These are phyloP conservation scores for Saraca asoca DNA, from an alignment of 331 rosid genomes.

Conservation along the genomic window DNA sequence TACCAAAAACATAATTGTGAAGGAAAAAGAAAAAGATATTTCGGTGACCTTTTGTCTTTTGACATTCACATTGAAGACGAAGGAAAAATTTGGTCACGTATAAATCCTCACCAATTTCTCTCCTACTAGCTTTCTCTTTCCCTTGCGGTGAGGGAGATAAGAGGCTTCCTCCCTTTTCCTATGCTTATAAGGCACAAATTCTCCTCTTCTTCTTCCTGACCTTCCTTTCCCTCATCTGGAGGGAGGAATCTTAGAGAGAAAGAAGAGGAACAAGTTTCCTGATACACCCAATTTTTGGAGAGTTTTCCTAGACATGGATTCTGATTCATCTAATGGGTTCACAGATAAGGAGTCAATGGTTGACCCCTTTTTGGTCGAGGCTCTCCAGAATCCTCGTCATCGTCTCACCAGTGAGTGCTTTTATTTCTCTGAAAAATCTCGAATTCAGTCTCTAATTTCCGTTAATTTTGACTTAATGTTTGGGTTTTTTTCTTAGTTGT, in stretches of 20 bases:
- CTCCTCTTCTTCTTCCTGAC: constrained; percentile 22
- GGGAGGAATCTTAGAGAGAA: constrained; percentile 17
- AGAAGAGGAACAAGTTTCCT: constrained; percentile 30
- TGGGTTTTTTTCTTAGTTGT: background rate
- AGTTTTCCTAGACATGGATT: constrained; percentile 52
- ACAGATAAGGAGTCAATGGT: constrained; percentile 68
- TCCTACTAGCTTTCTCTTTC: background rate
- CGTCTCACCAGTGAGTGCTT: constrained; percentile 71
- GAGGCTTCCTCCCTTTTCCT: constrained; percentile 19
- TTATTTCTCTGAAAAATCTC: background rate
- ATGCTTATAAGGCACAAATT: constrained; percentile 34
- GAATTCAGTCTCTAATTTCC: constrained; percentile 1
- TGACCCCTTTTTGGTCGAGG: constrained; percentile 92
- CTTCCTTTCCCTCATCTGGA: constrained; percentile 35
- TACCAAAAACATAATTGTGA: too few relatives aligned
- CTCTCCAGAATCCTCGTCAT: constrained; percentile 91
- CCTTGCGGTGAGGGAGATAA: constrained; percentile 18
- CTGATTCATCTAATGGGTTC: constrained; percentile 45
- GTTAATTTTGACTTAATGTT: background rate
- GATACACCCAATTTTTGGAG: background rate
- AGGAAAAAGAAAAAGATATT: too few relatives aligned
- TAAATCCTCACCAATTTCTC: too few relatives aligned
- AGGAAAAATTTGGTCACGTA: too few relatives aligned
- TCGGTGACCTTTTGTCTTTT: too few relatives aligned
- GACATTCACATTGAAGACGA: too few relatives aligned